Conservation (phyloP, 1,139 yeast species). For the Pichia sp. region DNA sequence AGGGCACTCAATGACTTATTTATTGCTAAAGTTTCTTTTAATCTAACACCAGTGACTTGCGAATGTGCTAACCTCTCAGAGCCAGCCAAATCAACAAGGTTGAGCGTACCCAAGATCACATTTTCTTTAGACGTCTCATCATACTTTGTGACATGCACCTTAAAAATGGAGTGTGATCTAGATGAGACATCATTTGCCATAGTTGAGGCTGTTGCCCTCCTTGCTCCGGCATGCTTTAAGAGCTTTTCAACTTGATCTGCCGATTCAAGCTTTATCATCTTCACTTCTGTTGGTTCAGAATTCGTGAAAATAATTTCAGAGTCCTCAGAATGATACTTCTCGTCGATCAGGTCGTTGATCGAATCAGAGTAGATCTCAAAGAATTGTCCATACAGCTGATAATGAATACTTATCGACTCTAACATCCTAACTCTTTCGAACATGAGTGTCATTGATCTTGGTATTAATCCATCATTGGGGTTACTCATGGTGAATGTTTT, state of each 20-base stretch:
- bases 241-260: conserved; percentile 45
- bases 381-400: conserved; percentile 64
- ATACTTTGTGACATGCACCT: conserved; percentile 37
- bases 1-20: conserved; percentile 83
- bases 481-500: conserved; percentile 89
- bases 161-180: conserved; percentile 65
- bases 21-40: conserved; percentile 84
- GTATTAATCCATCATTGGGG: conserved; percentile 70
- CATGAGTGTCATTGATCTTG: conserved; percentile 66
- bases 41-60: conserved; percentile 71
- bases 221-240: conserved; percentile 47
- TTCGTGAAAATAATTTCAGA: conserved; percentile 19
- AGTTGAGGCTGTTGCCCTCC: conserved; percentile 79
- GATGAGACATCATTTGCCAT: conserved; percentile 74
- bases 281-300: conserved; percentile 47
- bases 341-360: conserved; percentile 56
- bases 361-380: conserved; percentile 86
- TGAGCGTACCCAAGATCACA: conserved; percentile 50
- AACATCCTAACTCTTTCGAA: conserved; percentile 51
- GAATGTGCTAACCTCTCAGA: conserved; percentile 78
- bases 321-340: too few species aligned
- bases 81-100: conserved; percentile 85
- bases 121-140: background rate
- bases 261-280: conserved; percentile 37
- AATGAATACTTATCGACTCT: conserved; percentile 57